Evolutionary conservation across 225 moss, liverwort and hornwort genomes (phyloP), one percentile per base, ranked within the genome.

Genomic region (Thuidium tamariscinum): DNA sequence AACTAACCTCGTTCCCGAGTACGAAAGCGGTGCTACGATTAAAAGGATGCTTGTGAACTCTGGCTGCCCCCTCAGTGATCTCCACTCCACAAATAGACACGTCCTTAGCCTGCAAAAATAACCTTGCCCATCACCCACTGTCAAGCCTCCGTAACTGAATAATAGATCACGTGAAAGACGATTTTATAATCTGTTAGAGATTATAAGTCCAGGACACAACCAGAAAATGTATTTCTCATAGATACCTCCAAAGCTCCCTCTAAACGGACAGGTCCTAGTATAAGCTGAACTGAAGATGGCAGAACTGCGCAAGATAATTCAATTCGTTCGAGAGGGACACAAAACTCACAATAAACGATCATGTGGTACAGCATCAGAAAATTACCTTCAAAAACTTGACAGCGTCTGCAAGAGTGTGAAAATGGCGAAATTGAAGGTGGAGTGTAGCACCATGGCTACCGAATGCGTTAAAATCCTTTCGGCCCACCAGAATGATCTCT

Each of bases 401-500:
- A 80, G 96, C 97, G 87, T 96, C 95, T 17, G 89, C 84, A 79
- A 99, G 94, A 25, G 92, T 92, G 86, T 97, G 93, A 75, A 96
- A 97, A 83, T 99, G 99, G 59, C 99, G 97, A 85, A 97, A 99
- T 78, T 97, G 96, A 80, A 99, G 81, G 73, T 99, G 95, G 74
- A 96, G 85, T 29, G 99, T 97, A 79, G 99, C 96, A 85, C 99
- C 99, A 82, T 99, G 99, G 88, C 99, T 97, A 68, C 99, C 99
- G 77, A 99, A 99, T 49, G 99, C 96, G 89, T 99, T 99, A 61
- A 95, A 99, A 80, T 99, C 99, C 88, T 99, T 99, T 39, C 97
- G 94, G 37, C 99, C 99, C 44, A 97, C 99, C 34, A 99, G 89
- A 59, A 99, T 92, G 42, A 99, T 86, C 91, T 99, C 99, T 13